Conservation (phyloP, 140 eudicot species). For the Ambrosia hybrid region DNA sequence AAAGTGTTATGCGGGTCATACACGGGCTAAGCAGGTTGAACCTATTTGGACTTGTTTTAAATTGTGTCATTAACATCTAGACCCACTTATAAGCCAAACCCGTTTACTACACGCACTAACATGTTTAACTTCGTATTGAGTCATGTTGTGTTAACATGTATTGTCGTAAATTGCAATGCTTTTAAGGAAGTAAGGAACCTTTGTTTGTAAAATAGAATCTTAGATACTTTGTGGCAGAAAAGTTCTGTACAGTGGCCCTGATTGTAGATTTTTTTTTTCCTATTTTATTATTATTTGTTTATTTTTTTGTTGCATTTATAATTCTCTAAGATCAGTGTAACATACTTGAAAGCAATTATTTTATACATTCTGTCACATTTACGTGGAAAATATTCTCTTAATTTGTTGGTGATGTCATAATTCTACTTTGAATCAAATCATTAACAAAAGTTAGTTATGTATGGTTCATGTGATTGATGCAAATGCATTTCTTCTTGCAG, state of each 20-base stretch:
- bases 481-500: conserved; percentile 52
- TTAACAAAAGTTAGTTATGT: not conserved
- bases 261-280: not conserved
- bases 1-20: too few species aligned
- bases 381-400: not conserved
- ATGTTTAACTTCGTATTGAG: not conserved
- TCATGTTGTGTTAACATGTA: not conserved
- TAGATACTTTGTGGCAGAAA: not conserved
- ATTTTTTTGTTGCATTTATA: not conserved
- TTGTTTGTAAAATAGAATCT: not conserved
- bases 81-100: not conserved
- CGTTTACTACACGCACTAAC: not conserved
- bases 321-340: not conserved
- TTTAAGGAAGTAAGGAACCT: not conserved
- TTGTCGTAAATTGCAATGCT: not conserved
- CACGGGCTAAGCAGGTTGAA: not conserved
- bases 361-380: not conserved
- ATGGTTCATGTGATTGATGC: conserved; percentile 23
- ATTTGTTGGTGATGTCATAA: too few species aligned
- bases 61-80: not conserved
- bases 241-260: not conserved
- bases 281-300: too few species aligned
- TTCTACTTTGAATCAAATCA: not conserved
- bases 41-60: not conserved
- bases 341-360: not conserved